Percentiles rank a stretch among this genome's conserved stretches.
phyloP scores from a whole-genome alignment of 352 stramenopile species.

The Saprolegnia parasitica region DNA sequence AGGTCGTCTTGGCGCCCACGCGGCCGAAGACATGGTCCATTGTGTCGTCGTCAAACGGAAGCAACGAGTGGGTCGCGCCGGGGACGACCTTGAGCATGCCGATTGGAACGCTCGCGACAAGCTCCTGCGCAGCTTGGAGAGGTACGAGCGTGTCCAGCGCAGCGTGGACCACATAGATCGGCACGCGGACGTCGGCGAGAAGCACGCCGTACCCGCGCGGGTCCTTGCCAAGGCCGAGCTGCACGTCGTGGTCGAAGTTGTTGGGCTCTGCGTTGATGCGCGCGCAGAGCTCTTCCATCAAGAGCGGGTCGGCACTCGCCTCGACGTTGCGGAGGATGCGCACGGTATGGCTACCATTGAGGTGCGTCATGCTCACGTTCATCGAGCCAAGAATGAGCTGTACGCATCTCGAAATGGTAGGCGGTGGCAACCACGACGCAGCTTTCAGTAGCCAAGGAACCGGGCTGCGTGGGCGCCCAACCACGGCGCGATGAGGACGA shows the following conservation, averaged over 20 bases:
- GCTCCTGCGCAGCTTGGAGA: neutral
- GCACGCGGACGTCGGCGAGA: neutral
- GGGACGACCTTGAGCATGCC: neutral
- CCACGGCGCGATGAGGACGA: neutral
- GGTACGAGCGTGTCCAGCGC: neutral
- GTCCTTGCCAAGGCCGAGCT: neutral
- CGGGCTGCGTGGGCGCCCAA: neutral
- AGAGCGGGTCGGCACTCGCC: neutral
- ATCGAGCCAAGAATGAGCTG: neutral
- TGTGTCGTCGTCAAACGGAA: conserved; percentile 13
- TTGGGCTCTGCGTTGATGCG: neutral
- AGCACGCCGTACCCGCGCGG: neutral
- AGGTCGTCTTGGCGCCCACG: neutral
- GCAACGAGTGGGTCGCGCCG: neutral
- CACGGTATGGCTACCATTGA: neutral
- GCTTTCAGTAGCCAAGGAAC: neutral
- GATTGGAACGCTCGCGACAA: neutral
- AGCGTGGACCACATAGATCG: neutral
- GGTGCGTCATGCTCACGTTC: neutral
- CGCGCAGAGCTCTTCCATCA: neutral
- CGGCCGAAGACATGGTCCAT: conserved; percentile 10
- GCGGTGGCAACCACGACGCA: neutral
- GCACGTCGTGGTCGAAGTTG: neutral
- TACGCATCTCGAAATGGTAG: neutral
- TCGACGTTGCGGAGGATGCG: neutral